Evolutionary conservation across 2,329 filamentous ascomycete species (phyloP), one percentile per base, ranked within the genome.

Genomic region (Colletotrichum tropicale): DNA sequence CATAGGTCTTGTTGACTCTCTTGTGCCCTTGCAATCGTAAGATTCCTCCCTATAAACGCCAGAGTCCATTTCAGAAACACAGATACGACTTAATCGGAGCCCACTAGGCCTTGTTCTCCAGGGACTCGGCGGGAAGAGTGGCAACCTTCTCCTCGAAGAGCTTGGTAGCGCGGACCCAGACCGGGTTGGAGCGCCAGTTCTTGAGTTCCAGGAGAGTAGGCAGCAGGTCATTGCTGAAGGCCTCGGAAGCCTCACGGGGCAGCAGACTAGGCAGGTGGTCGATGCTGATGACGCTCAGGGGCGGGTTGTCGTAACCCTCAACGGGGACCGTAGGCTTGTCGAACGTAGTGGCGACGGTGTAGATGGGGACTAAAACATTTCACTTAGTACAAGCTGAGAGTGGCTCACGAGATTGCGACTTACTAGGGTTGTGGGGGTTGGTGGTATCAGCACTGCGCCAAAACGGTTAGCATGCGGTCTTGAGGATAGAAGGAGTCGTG

Each of bases 141-240:
- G 90, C 89, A 62, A 96, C 94, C 91, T 97, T 97, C 79, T 96
- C 92, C 77, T 94, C 87, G 87, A 96, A 98, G 71, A 98, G 88
- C 86, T 95, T 93, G 87, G 98, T 93, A 0, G 96, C 96, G 75
- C 94, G 91, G 70, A 91, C 89, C 96, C 96, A 98, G n/a, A 98
- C 96, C 15, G 90, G 89, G 30, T 93, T 89, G 24, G 89, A 93
- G 75, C 90, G 87, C 83, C 95, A 91, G 82, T 97, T 91, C 84
- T 97, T 95, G 77, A 98, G 89, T 76, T 93, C 89, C 76, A 97
- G 85, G 79, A 98, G 86, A 81, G 92, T 94, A 24, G 95, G 95
- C 81, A 98, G 87, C 78, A 98, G 88, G 64, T 94, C 94, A 67
- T 90, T 88, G 83, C 93, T 95, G 87, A 98, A 98, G 24, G 93